phyloP scores from a whole-genome alignment of 1,284 basidiomycete genomes.

The Cystobasidium sp. region DNA sequence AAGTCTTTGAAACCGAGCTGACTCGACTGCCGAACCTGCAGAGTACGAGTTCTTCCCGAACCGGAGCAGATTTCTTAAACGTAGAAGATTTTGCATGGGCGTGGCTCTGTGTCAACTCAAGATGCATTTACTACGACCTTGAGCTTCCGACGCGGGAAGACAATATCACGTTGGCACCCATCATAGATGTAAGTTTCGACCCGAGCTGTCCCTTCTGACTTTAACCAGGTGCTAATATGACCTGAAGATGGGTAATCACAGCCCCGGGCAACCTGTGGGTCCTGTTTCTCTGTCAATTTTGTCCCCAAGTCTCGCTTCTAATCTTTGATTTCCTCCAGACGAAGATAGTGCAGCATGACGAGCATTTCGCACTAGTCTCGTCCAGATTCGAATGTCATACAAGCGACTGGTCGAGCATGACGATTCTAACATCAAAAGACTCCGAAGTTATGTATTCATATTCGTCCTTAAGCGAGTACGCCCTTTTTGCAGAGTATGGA shows the following conservation, averaged over 20 bases:
- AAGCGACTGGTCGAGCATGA: slow-evolving; percentile 34
- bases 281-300: background rate
- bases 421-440: slow-evolving; percentile 37
- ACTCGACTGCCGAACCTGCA: background rate
- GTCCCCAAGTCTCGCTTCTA: too few relatives aligned
- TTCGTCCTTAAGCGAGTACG: slow-evolving; percentile 49
- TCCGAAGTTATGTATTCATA: slow-evolving; percentile 52
- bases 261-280: slow-evolving; percentile 24
- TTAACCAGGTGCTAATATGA: background rate
- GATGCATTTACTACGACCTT: slow-evolving; percentile 52
- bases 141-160: slow-evolving; percentile 44
- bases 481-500: slow-evolving; percentile 52
- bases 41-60: too few relatives aligned
- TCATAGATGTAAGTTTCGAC: slow-evolving; percentile 51
- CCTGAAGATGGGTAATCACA: slow-evolving; percentile 46
- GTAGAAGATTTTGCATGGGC: slow-evolving; percentile 48
- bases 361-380: slow-evolving; percentile 7
- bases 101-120: slow-evolving; percentile 53
- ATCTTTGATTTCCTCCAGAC: background rate
- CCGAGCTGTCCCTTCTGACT: background rate
- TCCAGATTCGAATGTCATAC: background rate
- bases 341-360: slow-evolving; percentile 9
- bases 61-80: background rate
- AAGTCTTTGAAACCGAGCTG: background rate
- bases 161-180: slow-evolving; percentile 51